Conservation (phyloP, 2,329 filamentous ascomycete genomes). For the Cadophora gregata region DNA sequence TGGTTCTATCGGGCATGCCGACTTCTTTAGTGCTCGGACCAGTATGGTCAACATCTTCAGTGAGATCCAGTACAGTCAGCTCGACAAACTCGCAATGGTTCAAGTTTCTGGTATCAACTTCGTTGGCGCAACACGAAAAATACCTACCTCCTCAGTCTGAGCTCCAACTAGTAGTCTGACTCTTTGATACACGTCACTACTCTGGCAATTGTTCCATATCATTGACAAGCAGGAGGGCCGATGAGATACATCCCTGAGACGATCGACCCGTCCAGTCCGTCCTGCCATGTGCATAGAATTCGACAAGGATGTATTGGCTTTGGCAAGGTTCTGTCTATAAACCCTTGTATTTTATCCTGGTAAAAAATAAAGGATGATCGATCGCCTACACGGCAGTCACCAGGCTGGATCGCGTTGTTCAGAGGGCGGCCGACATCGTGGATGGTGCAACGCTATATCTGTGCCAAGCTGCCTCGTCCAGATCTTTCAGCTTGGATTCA, state of each 20-base stretch:
- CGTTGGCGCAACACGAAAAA: constrained; percentile 17
- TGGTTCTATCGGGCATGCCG: constrained; percentile 10
- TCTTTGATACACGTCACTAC: constrained; percentile 31
- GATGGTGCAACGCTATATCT: constrained; percentile 1
- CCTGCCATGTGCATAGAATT: constrained; percentile 30
- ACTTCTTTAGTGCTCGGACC: neutral
- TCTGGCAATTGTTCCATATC: constrained; percentile 13
- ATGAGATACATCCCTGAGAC: constrained; percentile 31
- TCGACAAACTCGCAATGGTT: neutral
- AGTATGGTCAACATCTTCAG: constrained; percentile 15
- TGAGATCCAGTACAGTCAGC: constrained; percentile 41
- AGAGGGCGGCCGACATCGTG: constrained; percentile 24
- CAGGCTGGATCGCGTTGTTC: constrained; percentile 28
- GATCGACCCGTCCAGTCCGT: constrained; percentile 36
- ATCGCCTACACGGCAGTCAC: constrained; percentile 31
- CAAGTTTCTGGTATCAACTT: constrained; percentile 19
- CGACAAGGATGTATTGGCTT: constrained; percentile 34
- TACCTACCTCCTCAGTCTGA: constrained; percentile 22
- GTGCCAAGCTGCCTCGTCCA: neutral
- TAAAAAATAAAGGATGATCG: constrained; percentile 30
- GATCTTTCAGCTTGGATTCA: neutral
- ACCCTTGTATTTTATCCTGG: constrained; percentile 32
- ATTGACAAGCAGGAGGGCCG: constrained; percentile 28
- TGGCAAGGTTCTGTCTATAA: constrained; percentile 21
- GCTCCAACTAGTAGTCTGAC: constrained; percentile 15